Evolutionary conservation across 192 early-diverging fungal species (phyloP), one percentile per base, ranked within the genome.

Genomic region (Pilaira anomala): DNA sequence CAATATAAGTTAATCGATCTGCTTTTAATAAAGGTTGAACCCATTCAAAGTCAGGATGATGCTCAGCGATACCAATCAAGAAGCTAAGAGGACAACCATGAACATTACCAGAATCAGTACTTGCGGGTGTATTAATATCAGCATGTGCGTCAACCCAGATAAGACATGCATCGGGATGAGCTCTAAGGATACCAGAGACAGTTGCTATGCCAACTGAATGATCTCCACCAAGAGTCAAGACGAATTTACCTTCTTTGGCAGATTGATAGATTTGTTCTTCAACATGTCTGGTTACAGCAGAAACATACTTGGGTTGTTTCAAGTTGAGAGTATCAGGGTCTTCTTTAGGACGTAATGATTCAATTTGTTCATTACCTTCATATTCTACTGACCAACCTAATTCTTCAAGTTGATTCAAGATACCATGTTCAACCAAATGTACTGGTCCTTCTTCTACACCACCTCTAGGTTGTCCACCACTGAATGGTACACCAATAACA

Each of bases 141-240:
- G 92, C 91, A 63, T 98, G 94, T 21, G 93, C 93, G 74, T 98
- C 94, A 12, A 98, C 84, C 96, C 94, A 98, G 58, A 98, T 85
- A 65, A 98, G 83, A 60, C 92, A 91, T 60, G 93, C 87, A 65
- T 87, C 78, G 50, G 82, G 83, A 76, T 96, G 82, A 24, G 88
- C 89, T 11, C 81, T 48, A 39, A 91, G 75, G 24, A 83, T 81
- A 30, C 94, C 96, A 36, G 85, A 83, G 1, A 98, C 79, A 26
- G 96, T 96, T 48, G 89, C 96, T 60, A 98, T 85, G 19, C 88
- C 96, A 41, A 98, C 82, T 18, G 93, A 94, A 69, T 98, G 96
- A 78, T 98, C 96, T 33, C 94, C 96, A 60, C 96, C 96, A 36
- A 98, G 77, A 16, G 94, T 98, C 39, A 98, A 65, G 11, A 91